These are phyloP conservation scores for Mucor irregularis DNA, from an alignment of 371 early-diverging fungal genomes.

Conservation along the genomic window DNA sequence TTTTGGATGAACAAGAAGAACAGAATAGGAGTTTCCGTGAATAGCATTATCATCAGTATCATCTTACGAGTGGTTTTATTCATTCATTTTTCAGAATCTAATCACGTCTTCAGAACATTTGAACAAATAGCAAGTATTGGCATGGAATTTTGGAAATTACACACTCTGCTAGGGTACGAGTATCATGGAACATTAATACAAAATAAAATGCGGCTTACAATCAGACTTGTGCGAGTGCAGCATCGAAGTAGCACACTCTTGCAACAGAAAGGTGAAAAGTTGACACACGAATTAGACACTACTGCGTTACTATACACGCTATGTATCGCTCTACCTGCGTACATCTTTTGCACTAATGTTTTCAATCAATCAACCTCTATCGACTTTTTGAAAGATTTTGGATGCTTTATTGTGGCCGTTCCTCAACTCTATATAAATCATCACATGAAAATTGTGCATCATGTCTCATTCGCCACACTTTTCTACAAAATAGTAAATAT, in stretches of 20 bases:
- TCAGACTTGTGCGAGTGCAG: background rate
- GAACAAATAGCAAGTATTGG: background rate
- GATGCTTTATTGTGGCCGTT: background rate
- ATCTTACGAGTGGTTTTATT: background rate
- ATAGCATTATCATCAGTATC: background rate
- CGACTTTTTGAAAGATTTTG: background rate
- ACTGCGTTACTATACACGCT: background rate
- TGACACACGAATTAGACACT: background rate
- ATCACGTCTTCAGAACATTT: too few species aligned
- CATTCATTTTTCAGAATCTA: too few species aligned
- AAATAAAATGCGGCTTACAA: background rate
- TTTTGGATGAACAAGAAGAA: background rate
- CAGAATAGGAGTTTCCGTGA: background rate
- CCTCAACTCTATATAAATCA: background rate
- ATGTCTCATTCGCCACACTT: background rate
- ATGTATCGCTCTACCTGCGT: background rate
- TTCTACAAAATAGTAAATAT: background rate
- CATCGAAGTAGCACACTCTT: background rate
- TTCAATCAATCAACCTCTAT: too few species aligned
- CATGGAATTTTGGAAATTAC: background rate
- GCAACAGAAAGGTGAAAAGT: background rate
- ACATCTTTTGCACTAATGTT: too few species aligned
- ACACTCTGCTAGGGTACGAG: background rate
- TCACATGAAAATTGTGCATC: background rate
- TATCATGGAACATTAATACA: background rate